Percentiles rank a stretch among this genome's conserved stretches.
phyloP scores from a whole-genome alignment of 805 yeast species.

The Hanseniaspora occidentalis region DNA sequence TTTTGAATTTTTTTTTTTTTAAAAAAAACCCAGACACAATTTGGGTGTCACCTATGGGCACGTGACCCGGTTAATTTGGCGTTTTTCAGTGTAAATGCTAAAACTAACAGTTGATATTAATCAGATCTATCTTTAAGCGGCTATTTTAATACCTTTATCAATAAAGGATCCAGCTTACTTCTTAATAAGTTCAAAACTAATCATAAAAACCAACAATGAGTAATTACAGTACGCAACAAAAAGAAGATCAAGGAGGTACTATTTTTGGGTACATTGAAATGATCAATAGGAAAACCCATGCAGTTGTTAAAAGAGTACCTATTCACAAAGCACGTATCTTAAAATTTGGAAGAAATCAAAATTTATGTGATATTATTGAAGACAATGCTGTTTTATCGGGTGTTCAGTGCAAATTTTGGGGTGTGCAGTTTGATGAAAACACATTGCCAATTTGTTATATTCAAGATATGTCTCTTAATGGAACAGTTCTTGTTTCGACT shows the following conservation, averaged over 20 bases:
- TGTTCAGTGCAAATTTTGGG: slow-evolving; percentile 38
- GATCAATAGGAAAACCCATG: not conserved
- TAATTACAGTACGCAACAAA: too few species aligned
- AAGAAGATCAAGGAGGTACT: not conserved
- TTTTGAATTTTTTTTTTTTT: too few species aligned
- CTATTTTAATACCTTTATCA: too few species aligned
- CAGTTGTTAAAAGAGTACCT: not conserved
- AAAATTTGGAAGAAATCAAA: slow-evolving; percentile 32
- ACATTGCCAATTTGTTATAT: slow-evolving; percentile 36
- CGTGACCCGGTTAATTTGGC: too few species aligned
- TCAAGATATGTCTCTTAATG: slow-evolving; percentile 40
- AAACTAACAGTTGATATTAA: too few species aligned
- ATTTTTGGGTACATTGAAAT: not conserved
- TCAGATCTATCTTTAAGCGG: too few species aligned
- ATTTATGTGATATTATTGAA: slow-evolving; percentile 24
- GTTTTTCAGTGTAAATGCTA: too few species aligned
- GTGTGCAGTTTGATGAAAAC: slow-evolving; percentile 35
- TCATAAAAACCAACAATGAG: too few species aligned
- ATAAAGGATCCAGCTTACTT: too few species aligned
- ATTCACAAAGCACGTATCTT: slow-evolving; percentile 24
- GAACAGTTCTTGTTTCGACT: slow-evolving; percentile 32
- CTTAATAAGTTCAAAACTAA: too few species aligned
- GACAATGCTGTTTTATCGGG: slow-evolving; percentile 31
- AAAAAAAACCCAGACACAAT: too few species aligned
- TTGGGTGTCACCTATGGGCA: too few species aligned